Base-by-base conservation (phyloP, 208 protist species). In the Willaertia magna region DNA sequence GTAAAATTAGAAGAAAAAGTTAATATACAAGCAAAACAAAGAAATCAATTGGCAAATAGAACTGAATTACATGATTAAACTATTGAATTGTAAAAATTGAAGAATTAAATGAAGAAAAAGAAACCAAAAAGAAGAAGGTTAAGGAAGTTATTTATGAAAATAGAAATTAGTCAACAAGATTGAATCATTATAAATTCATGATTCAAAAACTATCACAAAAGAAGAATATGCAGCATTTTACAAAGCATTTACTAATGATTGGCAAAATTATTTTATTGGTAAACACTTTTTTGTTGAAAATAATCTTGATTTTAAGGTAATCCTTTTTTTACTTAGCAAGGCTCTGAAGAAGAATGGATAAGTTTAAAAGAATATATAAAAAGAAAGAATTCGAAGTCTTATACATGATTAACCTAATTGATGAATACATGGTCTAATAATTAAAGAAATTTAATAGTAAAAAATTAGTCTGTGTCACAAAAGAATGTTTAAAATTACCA, bases 171-270 rank as follows among this genome's bases (percentile, higher is more conserved):
- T 99, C 84, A 99, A 99, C 96, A 98, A 97, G 91, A 94, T 94
- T 89, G 98, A 98, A 91, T 97, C 98, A 86, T 92, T 99, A 87
- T 99, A 97, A 98, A 98, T 95, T 47, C 92, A 96, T 84, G 93
- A 96, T 86, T 93, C 97, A 78, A 92, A 93, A 61, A 97, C 99
- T 14, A 91, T 99, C 59, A 98, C 95, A 59, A 94, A 98, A 85
- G 97, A 99, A 88, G 98, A 99, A 89, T 99, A 99, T 92, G 93
- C 90, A 51, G 81, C 91, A 30, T 99, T 99, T 95, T 99, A 99
- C 96, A 99, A 99, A 94, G 88, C 91, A 75, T 88, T 99, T 59
- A 91, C 94, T 67, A 99, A 99, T 89, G 97, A 99, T 91, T 98
- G 94, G 94, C 97, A 99, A 90, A 94, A 98, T 46, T 97, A 97